Percentiles rank a stretch among this genome's conserved stretches.
Conservation (phyloP, 139 green algal species). For the Mesostigma viride region DNA sequence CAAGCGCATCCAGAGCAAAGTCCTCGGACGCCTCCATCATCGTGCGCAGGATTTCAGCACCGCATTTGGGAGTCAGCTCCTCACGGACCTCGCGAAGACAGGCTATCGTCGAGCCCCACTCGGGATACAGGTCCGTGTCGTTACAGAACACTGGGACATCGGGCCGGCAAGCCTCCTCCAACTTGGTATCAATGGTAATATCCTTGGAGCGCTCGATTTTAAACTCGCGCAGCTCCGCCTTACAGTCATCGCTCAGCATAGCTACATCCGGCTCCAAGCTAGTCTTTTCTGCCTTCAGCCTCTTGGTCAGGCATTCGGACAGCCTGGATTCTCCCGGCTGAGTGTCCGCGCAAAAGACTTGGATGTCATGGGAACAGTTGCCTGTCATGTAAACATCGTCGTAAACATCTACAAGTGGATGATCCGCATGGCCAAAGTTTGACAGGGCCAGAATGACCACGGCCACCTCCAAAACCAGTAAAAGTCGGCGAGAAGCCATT, state of each 20-base stretch:
- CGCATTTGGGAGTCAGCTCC: neutral
- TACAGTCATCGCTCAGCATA: constrained; percentile 4
- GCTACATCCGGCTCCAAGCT: neutral
- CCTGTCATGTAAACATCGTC: constrained; percentile 4
- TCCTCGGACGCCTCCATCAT: constrained; percentile 6
- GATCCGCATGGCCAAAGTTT: neutral
- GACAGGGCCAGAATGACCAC: too few relatives aligned
- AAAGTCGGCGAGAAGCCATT: too few relatives aligned
- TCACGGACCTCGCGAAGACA: neutral
- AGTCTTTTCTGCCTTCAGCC: neutral
- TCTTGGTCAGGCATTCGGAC: neutral
- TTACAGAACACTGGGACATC: neutral
- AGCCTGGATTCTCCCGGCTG: neutral
- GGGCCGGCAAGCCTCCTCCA: neutral
- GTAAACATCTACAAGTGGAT: neutral
- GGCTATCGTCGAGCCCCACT: neutral
- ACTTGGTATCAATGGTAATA: neutral
- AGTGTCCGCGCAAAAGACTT: neutral
- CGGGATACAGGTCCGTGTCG: neutral
- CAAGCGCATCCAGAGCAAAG: constrained; percentile 8
- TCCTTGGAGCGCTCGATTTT: neutral
- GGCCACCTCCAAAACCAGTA: too few relatives aligned
- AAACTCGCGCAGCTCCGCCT: neutral
- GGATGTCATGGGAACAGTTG: neutral
- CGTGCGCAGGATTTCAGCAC: neutral